Percentiles rank a stretch among this genome's conserved stretches.
These are phyloP conservation scores for Phaeomoniella chlamydospora DNA, from an alignment of 2,329 filamentous ascomycete genomes.

Conservation along the genomic window DNA sequence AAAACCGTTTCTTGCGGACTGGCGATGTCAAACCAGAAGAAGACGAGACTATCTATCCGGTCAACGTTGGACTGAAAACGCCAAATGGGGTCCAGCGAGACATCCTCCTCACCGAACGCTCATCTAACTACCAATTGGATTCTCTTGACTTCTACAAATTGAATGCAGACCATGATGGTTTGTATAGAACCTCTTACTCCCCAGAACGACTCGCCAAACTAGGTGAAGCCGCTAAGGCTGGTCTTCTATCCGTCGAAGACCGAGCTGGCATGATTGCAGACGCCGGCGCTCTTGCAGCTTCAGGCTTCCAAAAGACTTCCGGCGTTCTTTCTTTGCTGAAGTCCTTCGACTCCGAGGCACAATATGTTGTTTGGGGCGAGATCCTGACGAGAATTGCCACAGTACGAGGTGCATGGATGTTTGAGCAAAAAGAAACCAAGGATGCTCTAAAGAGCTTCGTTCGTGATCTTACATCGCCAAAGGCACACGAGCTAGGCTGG, in stretches of 20 bases:
- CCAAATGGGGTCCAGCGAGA: constrained; percentile 70
- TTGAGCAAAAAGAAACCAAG: constrained; percentile 57
- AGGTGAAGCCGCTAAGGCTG: constrained; percentile 68
- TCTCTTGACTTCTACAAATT: constrained; percentile 87
- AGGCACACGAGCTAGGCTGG: constrained; percentile 82
- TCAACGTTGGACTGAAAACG: constrained; percentile 74
- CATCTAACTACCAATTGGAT: constrained; percentile 62
- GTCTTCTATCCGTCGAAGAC: constrained; percentile 73
- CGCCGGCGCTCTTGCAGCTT: constrained; percentile 74
- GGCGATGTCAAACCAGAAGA: constrained; percentile 89
- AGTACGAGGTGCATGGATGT: constrained; percentile 78
- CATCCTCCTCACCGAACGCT: constrained; percentile 56
- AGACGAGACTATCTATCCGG: constrained; percentile 74
- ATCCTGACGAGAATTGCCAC: constrained; percentile 64
- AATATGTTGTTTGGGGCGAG: constrained; percentile 93
- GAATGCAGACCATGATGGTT: constrained; percentile 84
- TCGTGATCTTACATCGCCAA: constrained; percentile 58
- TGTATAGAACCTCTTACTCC: constrained; percentile 81
- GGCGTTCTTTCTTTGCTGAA: constrained; percentile 74
- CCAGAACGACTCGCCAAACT: constrained; percentile 76
- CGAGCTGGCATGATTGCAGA: constrained; percentile 90
- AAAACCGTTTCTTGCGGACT: constrained; percentile 88
- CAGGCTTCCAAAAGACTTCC: constrained; percentile 87
- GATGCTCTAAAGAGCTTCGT: constrained; percentile 76
- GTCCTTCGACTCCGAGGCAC: constrained; percentile 64